Evolutionary conservation across 805 yeast species (phyloP), one percentile per base, ranked within the genome.

Genomic region (Nakazawaea laoshanensis): DNA sequence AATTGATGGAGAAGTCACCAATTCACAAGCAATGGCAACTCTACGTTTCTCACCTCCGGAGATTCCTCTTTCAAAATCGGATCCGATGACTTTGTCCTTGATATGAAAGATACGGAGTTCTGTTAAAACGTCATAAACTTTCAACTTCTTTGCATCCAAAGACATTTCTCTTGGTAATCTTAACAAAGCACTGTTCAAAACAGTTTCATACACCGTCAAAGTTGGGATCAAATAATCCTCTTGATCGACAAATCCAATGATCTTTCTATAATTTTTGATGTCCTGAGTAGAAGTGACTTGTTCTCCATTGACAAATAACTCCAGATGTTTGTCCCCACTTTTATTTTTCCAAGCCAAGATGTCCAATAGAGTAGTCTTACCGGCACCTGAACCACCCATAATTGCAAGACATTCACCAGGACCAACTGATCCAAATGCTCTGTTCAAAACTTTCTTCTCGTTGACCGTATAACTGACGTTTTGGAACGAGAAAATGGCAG

Each of bases 381-480:
- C 98, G 10, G 98, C 97, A 31, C 98, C 98, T 0, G 96, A 88
- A 1, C 96, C 96, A 27, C 98, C 98, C 95, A 92, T 85, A 26
- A 92, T 86, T 1, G 98, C 97, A 51, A 87, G 54, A 40, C 94
- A 81, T 51, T 87, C 87, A 24, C 96, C 81, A 2, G 96, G 95
- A 32, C 74, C 73, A 3, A 78, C 95, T 10, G 74, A 45, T 7
- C 98, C 98, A 44, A 72, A 75, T 0, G 85, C 67, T 19, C 68
- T 63, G 9, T 69, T 64, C 38, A 92, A 64, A 4, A 92, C 76
- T 12, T 55, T 57, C 16, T 61, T 67, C 1, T 61, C 61, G 8
- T 74, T 70, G 1, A 76, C 65, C 1, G 60, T 51, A 49, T 89
- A 92, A 3, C 71, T 56, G 8, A 92, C 67, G 34, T 76, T 67